phyloP scores from a whole-genome alignment of 306 rosid genomes.

The Ammopiptanthus mongolicus region DNA sequence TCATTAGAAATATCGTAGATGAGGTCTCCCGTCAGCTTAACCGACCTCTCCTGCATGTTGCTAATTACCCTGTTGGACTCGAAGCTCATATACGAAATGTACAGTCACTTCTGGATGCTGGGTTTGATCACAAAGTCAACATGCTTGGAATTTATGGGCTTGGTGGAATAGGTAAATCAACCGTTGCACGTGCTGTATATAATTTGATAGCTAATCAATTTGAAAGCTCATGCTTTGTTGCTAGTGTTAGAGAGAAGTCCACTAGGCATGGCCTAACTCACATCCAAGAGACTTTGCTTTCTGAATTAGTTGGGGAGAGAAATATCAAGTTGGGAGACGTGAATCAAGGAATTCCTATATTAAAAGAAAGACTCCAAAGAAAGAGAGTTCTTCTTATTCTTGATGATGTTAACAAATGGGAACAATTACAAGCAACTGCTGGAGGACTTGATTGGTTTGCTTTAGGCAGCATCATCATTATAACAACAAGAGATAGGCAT shows the following conservation, averaged over 20 bases:
- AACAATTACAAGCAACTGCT: background rate
- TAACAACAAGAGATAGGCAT: background rate
- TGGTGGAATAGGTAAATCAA: conserved; percentile 8
- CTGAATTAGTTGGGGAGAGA: background rate
- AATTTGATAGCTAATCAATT: background rate
- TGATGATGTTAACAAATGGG: background rate
- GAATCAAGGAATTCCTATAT: background rate
- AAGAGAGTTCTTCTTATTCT: background rate
- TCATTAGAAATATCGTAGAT: background rate
- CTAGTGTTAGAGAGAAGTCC: background rate
- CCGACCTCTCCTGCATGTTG: background rate
- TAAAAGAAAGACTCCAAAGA: background rate
- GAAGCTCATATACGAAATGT: background rate
- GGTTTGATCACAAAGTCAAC: background rate
- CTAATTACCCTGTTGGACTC: background rate
- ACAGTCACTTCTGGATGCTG: background rate
- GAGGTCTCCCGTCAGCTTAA: background rate
- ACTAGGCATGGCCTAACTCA: background rate
- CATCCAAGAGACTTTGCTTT: background rate
- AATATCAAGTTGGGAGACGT: background rate
- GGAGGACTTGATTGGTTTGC: background rate
- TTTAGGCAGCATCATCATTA: background rate
- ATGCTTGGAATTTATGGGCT: background rate
- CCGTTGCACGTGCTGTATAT: background rate
- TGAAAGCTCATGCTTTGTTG: background rate